Base-by-base conservation (phyloP, 495 filamentous ascomycete species). In the Aspergillus sclerotioniger region DNA sequence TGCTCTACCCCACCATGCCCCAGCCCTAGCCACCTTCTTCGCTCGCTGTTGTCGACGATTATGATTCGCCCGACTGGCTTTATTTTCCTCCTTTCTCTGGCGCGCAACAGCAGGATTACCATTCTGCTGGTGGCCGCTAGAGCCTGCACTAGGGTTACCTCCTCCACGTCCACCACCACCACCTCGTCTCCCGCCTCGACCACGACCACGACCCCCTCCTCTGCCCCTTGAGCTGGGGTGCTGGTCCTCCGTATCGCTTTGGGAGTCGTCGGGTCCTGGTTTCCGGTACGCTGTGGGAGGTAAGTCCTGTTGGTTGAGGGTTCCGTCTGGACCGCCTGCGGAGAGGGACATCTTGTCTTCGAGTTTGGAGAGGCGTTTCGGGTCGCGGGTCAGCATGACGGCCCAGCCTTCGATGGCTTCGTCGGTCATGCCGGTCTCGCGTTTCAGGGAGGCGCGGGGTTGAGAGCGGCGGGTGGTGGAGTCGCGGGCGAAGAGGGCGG, bases 401-500 rank as follows among this genome's bases (percentile, higher is more conserved):
- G 80, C 90, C 91, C 92, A 98, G 13, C 94, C 94, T 69, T 98
- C 94, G 44, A 98, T 89, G 7, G 86, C 87, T 68, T 98, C 94
- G 61, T 98, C 93, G 1, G 90, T 94, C 89, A 95, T 89, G 8
- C 85, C 88, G 10, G 90, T 96, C 61, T 90, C 86, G 15, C 79
- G 79, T 62, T 86, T 90, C 41, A 98, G 71, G n/a, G 75, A 74
- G 6, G 64, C 71, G 51, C 94, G 75, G 2, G 81, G 72, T 35
- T 81, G 75, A 0, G 87, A 77, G 56, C 88, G 76, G 52, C 92
- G 79, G 3, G 90, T 89, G 8, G 75, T 76, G 0, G 84, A 77
- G 54, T 90, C 89, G 7, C 92, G 82, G 2, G 71, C 79, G 63
- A 97, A 97, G 0, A 84, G 60, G 0, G 78, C 82, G 0, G 86